Evolutionary conservation across 2,329 filamentous ascomycete genomes (phyloP).

Genomic region (Colletotrichum salicis): DNA sequence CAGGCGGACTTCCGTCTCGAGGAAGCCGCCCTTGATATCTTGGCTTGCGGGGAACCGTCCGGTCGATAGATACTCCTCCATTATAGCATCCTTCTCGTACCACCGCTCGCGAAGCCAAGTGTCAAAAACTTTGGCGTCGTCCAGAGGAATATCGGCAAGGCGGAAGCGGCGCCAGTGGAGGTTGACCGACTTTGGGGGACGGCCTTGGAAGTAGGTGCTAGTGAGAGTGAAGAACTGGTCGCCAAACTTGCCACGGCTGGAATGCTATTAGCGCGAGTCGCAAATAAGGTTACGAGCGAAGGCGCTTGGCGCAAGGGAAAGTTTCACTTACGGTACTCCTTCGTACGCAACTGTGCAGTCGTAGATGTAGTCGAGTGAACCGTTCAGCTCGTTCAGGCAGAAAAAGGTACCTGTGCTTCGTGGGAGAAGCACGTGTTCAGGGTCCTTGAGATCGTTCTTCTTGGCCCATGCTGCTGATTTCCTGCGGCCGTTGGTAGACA

Average conservation of each 20-base stretch:
- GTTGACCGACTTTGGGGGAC: slow-evolving; percentile 93
- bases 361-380: slow-evolving; percentile 83
- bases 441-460: slow-evolving; percentile 78
- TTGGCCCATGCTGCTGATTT: slow-evolving; percentile 81
- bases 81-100: slow-evolving; percentile 89
- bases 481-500: slow-evolving; percentile 74
- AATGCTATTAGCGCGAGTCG: slow-evolving; percentile 5
- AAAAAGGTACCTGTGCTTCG: slow-evolving; percentile 84
- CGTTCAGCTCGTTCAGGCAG: slow-evolving; percentile 79
- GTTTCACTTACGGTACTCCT: slow-evolving; percentile 80
- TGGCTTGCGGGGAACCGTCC: slow-evolving; percentile 77
- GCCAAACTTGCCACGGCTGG: slow-evolving; percentile 81
- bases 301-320: background rate
- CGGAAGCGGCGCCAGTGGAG: slow-evolving; percentile 94
- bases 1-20: slow-evolving; percentile 69
- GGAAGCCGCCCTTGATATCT: slow-evolving; percentile 54
- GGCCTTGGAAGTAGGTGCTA: slow-evolving; percentile 88
- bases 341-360: slow-evolving; percentile 97
- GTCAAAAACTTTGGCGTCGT: slow-evolving; percentile 80
- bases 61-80: slow-evolving; percentile 83
- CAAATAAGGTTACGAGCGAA: background rate
- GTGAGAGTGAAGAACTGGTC: slow-evolving; percentile 89
- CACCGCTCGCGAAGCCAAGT: slow-evolving; percentile 86
- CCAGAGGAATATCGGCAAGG: slow-evolving; percentile 81
- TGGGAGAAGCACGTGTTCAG: slow-evolving; percentile 79